phyloP scores from a whole-genome alignment of 768 basidiomycete species.

The Pisolithus sp. region DNA sequence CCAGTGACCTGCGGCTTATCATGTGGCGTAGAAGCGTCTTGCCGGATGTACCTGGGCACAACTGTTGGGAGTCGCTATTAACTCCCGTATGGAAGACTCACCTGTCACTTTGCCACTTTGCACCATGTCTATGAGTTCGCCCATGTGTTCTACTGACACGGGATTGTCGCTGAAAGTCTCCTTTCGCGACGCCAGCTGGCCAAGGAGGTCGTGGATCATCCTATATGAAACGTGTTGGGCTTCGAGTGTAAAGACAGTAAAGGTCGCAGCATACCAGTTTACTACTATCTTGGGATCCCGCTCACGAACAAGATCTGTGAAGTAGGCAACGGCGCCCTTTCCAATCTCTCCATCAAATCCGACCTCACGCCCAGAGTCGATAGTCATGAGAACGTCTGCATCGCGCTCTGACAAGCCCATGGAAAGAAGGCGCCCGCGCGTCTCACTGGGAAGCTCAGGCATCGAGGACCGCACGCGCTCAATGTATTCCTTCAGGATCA shows the following conservation, averaged over 20 bases:
- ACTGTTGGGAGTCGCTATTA: neutral
- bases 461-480: slow-evolving; percentile 43
- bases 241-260: neutral
- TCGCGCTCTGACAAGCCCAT: slow-evolving; percentile 58
- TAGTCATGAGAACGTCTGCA: slow-evolving; percentile 64
- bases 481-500: slow-evolving; percentile 52
- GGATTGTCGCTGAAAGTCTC: slow-evolving; percentile 54
- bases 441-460: slow-evolving; percentile 72
- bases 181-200: slow-evolving; percentile 59
- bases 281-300: slow-evolving; percentile 65
- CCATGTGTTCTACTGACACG: slow-evolving; percentile 58
- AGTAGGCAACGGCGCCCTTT: slow-evolving; percentile 65
- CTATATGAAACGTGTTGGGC: slow-evolving; percentile 33
- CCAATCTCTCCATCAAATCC: slow-evolving; percentile 51
- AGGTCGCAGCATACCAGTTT: slow-evolving; percentile 63
- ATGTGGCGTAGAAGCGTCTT: slow-evolving; percentile 72
- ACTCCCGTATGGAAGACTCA: slow-evolving; percentile 17
- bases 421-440: slow-evolving; percentile 48
- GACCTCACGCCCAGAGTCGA: slow-evolving; percentile 63
- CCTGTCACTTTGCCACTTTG: slow-evolving; percentile 63
- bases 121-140: slow-evolving; percentile 74
- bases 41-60: slow-evolving; percentile 62
- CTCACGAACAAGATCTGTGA: slow-evolving; percentile 55
- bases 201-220: slow-evolving; percentile 85
- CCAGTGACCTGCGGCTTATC: slow-evolving; percentile 39